These are phyloP conservation scores for Punica granatum DNA, from an alignment of 345 rosid species.

Conservation along the genomic window DNA sequence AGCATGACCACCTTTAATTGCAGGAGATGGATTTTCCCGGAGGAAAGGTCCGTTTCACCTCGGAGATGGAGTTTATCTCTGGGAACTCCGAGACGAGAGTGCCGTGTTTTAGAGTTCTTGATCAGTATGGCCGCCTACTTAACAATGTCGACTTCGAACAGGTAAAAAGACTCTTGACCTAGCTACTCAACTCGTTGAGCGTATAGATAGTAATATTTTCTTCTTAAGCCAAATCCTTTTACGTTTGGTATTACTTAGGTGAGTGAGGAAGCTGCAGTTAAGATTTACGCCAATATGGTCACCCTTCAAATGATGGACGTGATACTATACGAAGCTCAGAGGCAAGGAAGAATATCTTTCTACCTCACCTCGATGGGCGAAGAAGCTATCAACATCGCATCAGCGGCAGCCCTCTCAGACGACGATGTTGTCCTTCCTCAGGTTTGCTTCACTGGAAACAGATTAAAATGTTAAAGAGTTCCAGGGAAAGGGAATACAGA, in stretches of 20 bases:
- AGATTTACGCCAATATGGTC: constrained; percentile 61
- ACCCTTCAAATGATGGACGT: constrained; percentile 70
- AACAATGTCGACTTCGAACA: constrained; percentile 16
- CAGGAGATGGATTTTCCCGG: constrained; percentile 72
- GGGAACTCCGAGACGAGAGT: constrained; percentile 31
- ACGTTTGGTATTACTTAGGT: constrained; percentile 25
- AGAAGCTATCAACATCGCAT: constrained; percentile 71
- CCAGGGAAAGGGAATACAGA: neutral
- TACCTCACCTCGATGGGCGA: constrained; percentile 61
- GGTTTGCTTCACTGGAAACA: constrained; percentile 30
- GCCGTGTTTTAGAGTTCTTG: constrained; percentile 60
- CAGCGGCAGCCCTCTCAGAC: constrained; percentile 61
- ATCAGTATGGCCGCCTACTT: constrained; percentile 34
- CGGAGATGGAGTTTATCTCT: constrained; percentile 42
- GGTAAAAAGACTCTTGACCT: constrained; percentile 21
- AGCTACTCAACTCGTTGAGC: neutral
- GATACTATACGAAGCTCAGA: constrained; percentile 67
- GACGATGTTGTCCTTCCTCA: constrained; percentile 67
- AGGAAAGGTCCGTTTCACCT: constrained; percentile 49
- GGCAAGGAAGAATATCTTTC: constrained; percentile 79
- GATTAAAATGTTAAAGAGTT: neutral
- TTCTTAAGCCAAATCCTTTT: neutral
- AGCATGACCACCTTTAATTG: too few relatives aligned
- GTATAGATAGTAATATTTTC: neutral
- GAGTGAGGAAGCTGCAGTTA: constrained; percentile 49